Evolutionary conservation across 148 eudicot genomes (phyloP), one percentile per base, ranked within the genome.

Genomic region (Drosera capensis): DNA sequence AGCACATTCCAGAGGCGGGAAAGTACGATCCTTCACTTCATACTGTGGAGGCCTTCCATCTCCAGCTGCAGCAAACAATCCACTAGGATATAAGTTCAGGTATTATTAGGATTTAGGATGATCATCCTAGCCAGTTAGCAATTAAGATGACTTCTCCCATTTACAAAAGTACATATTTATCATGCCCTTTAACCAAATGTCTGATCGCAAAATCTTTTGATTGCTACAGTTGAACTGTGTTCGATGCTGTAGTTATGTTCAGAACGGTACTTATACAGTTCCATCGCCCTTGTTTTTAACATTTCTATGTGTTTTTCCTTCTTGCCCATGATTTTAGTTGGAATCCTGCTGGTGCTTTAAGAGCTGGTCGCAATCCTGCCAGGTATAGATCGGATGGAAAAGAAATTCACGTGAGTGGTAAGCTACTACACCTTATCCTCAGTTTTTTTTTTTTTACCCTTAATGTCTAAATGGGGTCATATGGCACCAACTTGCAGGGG

Each of bases 61-160:
- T 64, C 99, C 95, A 31, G 88, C 71, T 42, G 94, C 99, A 20
- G 99, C 95, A 40, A 74, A 81, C 75, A 92, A 92, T 58, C 93
- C 95, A 25, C 64, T 92, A 49, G 99, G 95, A 49, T 85, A 81
- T 53, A 92, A 92, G 43, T 92, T 92, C 84, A 92, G 99, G 99
- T 92, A 57, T 31, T 34, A 15, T 34, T 11, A 34, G 6, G 38
- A 4, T 34, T 34, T 13, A 2, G 38, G 6, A 0, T 28, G 31
- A 11, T 28, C 31, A 28, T 28, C n/a, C n/a, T n/a, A n/a, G n/a
- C n/a, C n/a, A n/a, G n/a, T n/a, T n/a, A n/a, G n/a, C n/a, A n/a
- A n/a, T n/a, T n/a, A n/a, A n/a, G n/a, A n/a, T n/a, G n/a, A n/a
- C n/a, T n/a, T n/a, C n/a, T n/a, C n/a, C n/a, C n/a, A n/a, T n/a